phyloP scores from a whole-genome alignment of 345 rosid genomes.

The Theobroma cacao region DNA sequence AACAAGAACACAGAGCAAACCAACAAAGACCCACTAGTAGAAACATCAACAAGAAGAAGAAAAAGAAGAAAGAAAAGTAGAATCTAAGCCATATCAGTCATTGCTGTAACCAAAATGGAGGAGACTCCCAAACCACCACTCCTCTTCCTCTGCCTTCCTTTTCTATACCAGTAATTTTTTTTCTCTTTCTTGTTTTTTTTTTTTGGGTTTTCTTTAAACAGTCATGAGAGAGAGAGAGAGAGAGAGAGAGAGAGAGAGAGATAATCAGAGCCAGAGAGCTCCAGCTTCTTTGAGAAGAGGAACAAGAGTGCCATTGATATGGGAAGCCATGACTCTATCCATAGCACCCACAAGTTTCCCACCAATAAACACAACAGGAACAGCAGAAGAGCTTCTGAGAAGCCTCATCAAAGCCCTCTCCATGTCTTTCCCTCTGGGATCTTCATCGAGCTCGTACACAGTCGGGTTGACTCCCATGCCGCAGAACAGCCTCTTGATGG shows the following conservation, averaged over 20 bases:
- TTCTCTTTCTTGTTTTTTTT: too few relatives aligned
- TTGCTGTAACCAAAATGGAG: slow-evolving; percentile 25
- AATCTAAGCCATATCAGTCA: slow-evolving; percentile 3
- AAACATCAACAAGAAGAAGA: neutral
- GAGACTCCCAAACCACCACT: slow-evolving; percentile 23
- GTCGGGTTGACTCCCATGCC: slow-evolving; percentile 96
- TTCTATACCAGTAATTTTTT: slow-evolving; percentile 6
- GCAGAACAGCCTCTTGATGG: slow-evolving; percentile 73
- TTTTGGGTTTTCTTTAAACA: neutral
- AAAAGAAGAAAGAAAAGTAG: neutral
- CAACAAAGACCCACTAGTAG: neutral
- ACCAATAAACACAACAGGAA: slow-evolving; percentile 91
- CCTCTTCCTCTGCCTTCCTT: slow-evolving; percentile 35
- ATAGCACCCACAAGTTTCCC: slow-evolving; percentile 88
- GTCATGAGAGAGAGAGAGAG: too few relatives aligned
- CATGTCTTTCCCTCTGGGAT: slow-evolving; percentile 67
- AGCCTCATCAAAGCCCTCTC: slow-evolving; percentile 64
- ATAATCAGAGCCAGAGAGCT: slow-evolving; percentile 79
- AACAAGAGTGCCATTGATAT: slow-evolving; percentile 88
- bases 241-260: neutral
- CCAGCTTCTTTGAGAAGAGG: slow-evolving; percentile 94
- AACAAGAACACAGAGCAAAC: slow-evolving; percentile 21
- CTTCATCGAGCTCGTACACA: slow-evolving; percentile 83
- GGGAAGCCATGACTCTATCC: slow-evolving; percentile 94
- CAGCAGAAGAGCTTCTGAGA: slow-evolving; percentile 55